phyloP scores from a whole-genome alignment of 768 basidiomycete genomes.

The Agrocybe praecox region DNA sequence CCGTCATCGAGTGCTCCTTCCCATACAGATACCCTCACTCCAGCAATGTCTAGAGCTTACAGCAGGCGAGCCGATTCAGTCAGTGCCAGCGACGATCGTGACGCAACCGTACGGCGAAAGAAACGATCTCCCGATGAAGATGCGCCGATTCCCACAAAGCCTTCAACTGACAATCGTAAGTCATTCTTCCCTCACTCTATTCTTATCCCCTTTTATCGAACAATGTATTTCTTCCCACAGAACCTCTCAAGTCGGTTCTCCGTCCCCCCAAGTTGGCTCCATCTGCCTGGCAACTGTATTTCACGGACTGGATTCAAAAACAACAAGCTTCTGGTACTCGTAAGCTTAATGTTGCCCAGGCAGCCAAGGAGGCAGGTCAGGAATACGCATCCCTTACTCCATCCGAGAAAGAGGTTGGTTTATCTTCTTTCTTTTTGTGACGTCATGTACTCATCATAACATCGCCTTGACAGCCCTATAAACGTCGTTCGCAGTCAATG shows the following conservation, averaged over 20 bases:
- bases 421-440: constrained; percentile 29
- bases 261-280: constrained; percentile 91
- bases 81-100: constrained; percentile 59
- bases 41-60: constrained; percentile 59
- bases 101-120: constrained; percentile 75
- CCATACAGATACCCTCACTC: constrained; percentile 45
- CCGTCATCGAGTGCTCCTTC: constrained; percentile 75
- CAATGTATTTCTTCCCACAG: constrained; percentile 36
- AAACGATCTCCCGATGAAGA: constrained; percentile 44
- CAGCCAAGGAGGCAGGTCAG: constrained; percentile 91
- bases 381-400: constrained; percentile 80
- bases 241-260: constrained; percentile 68
- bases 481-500: constrained; percentile 77
- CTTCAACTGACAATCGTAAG: constrained; percentile 49
- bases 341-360: constrained; percentile 94
- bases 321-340: constrained; percentile 78
- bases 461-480: constrained; percentile 66
- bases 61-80: constrained; percentile 70
- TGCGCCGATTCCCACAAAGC: constrained; percentile 23
- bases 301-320: constrained; percentile 92
- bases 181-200: constrained; percentile 16
- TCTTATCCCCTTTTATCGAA: constrained; percentile 15
- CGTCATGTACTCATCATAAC: constrained; percentile 26
- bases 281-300: constrained; percentile 96
- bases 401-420: constrained; percentile 82